phyloP scores from a whole-genome alignment of 1,139 yeast species.

The Debaryomyces udenii region DNA sequence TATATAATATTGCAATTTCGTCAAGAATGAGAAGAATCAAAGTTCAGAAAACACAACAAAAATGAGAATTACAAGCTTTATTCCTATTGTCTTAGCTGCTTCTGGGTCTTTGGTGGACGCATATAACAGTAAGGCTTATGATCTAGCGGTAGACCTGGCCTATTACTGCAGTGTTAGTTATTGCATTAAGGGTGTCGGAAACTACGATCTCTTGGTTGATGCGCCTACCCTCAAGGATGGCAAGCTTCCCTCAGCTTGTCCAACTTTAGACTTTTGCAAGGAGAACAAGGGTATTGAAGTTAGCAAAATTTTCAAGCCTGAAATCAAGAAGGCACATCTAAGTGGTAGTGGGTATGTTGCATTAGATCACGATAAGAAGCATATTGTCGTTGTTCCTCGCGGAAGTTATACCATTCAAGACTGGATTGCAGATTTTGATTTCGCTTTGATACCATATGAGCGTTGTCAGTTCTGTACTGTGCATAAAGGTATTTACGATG shows the following conservation, averaged over 20 bases:
- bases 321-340: background rate
- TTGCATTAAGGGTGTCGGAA: slow-evolving; percentile 3
- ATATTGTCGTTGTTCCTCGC: slow-evolving; percentile 7
- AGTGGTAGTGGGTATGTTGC: slow-evolving; percentile 6
- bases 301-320: slow-evolving; percentile 1
- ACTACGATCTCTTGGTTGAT: slow-evolving; percentile 2
- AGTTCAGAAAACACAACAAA: too few relatives aligned
- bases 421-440: slow-evolving; percentile 6
- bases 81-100: too few relatives aligned
- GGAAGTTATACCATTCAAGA: slow-evolving; percentile 5
- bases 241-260: slow-evolving; percentile 6
- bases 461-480: slow-evolving; percentile 5
- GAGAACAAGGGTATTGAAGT: slow-evolving; percentile 4
- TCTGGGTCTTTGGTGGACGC: too few relatives aligned
- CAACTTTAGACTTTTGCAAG: slow-evolving; percentile 2
- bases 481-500: slow-evolving; percentile 4
- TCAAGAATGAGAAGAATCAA: too few relatives aligned
- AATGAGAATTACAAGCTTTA: too few relatives aligned
- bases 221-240: slow-evolving; percentile 5
- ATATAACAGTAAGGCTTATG: too few relatives aligned
- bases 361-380: slow-evolving; percentile 1
- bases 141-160: too few relatives aligned
- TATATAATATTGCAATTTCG: too few relatives aligned
- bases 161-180: slow-evolving; percentile 1
- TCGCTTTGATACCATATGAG: slow-evolving; percentile 1